Evolutionary conservation across 192 early-diverging fungal genomes (phyloP).

Genomic region (Backusella liffmaniae): DNA sequence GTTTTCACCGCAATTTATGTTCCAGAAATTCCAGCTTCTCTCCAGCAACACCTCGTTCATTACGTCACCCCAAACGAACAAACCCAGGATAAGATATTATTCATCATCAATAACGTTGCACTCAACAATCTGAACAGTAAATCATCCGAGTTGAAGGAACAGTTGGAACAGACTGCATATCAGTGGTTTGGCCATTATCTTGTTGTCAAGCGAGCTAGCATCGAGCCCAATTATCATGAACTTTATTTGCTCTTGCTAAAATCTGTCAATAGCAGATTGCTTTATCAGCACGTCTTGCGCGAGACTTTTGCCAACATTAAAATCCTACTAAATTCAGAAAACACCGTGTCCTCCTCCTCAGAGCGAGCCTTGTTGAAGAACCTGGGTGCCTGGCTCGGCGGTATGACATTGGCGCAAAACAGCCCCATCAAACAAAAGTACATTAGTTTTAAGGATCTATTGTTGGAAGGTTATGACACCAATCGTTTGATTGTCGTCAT

Average conservation of each 20-base stretch:
- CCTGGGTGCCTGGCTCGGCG: conserved; percentile 95
- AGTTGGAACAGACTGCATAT: conserved; percentile 61
- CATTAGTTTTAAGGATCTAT: conserved; percentile 90
- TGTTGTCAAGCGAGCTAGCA: conserved; percentile 92
- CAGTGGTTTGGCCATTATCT: conserved; percentile 96
- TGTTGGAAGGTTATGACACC: conserved; percentile 88
- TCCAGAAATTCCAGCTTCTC: conserved; percentile 5
- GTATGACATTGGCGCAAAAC: conserved; percentile 95
- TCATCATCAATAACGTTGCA: conserved; percentile 96
- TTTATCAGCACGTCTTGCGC: conserved; percentile 77
- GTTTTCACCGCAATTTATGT: conserved; percentile 26
- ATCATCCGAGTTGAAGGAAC: conserved; percentile 70
- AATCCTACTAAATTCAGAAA: conserved; percentile 89
- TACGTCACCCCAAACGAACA: conserved; percentile 57
- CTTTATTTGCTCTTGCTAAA: conserved; percentile 88
- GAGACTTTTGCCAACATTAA: conserved; percentile 89
- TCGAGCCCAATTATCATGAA: conserved; percentile 96
- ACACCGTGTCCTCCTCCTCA: conserved; percentile 83
- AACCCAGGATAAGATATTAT: conserved; percentile 90
- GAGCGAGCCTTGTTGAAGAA: conserved; percentile 94
- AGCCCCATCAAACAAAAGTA: conserved; percentile 95
- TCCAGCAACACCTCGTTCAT: background rate
- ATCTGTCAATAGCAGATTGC: conserved; percentile 60
- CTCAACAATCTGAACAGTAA: conserved; percentile 82
- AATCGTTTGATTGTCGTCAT: conserved; percentile 92